Evolutionary conservation across 2,329 filamentous ascomycete species (phyloP), one percentile per base, ranked within the genome.

Genomic region (Monilinia fructicola): DNA sequence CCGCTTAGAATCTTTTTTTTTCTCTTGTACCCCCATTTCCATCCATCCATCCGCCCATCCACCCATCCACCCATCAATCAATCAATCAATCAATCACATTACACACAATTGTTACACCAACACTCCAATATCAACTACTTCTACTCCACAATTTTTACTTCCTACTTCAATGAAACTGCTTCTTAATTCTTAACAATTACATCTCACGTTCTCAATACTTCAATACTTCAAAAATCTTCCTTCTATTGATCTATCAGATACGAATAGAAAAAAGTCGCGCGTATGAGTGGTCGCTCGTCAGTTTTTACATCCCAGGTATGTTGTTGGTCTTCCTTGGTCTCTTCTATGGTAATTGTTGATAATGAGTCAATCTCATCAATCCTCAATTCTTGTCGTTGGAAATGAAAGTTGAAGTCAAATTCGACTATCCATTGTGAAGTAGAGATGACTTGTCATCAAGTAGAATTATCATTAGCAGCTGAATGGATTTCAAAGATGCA

Each of bases 271-370:
- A 60, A 52, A 71, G 74, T 72, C 83, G 89, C 87, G 84, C 88
- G 89, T 90, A 93, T 93, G 90, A 90, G 88, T 89, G 89, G 89
- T 84, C 88, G 89, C 85, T 84, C 86, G 82, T 92, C 90, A 80
- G 85, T 89, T 80, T 93, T 92, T 84, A 93, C 90, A 82, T 93
- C 90, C 81, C 90, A 93, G 87, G 90, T 92, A 89, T 64, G 73
- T 73, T 67, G 38, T 21, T 6, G 16, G 18, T 55, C 31, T 50
- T 48, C 26, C 63, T 72, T 70, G 70, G 70, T 69, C 73, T 67
- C 68, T 64, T 28, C 4, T 14, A 4, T 42, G 3, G 12, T 42
- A 11, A 11, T 40, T 3, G 23, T 11, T 38, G 42, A 48, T 38
- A 31, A 56, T 55, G 50, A 54, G 35, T 44, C 52, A 54, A 55